Percentiles rank a stretch among this genome's conserved stretches.
phyloP scores from a whole-genome alignment of 768 basidiomycete genomes.

The Suillus occidentalis region DNA sequence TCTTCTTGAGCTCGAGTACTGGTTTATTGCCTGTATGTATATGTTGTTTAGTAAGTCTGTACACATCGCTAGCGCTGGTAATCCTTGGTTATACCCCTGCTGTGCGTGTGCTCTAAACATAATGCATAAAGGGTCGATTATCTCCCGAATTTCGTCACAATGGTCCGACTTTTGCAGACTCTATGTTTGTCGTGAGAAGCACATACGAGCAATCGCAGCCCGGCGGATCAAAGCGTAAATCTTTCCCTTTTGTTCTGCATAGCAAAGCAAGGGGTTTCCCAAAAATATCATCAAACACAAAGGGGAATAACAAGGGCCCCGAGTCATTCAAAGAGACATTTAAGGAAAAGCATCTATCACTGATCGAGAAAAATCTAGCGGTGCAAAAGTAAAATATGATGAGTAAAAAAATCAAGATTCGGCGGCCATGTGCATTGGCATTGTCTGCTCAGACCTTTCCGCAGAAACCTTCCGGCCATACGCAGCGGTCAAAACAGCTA shows the following conservation, averaged over 20 bases:
- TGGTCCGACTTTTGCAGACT: neutral
- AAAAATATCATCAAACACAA: neutral
- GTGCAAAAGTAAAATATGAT: too few species aligned
- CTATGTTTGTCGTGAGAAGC: neutral
- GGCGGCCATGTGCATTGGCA: constrained; percentile 28
- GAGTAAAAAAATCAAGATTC: constrained; percentile 16
- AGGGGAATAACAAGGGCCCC: constrained; percentile 2
- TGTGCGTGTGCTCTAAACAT: neutral
- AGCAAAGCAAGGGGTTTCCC: neutral
- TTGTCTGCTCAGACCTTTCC: constrained; percentile 39
- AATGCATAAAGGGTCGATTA: too few species aligned
- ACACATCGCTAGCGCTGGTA: constrained; percentile 12
- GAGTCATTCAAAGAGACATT: neutral
- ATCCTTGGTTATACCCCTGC: neutral
- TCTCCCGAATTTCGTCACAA: neutral
- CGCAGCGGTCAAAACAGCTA: constrained; percentile 17
- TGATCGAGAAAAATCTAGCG: neutral
- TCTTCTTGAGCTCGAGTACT: constrained; percentile 34
- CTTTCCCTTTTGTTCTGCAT: neutral
- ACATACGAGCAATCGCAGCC: neutral
- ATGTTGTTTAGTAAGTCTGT: constrained; percentile 16
- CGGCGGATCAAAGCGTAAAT: constrained; percentile 5
- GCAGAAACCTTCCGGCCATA: constrained; percentile 33
- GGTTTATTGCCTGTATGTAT: constrained; percentile 19
- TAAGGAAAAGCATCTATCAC: neutral